These are phyloP conservation scores for Acer negundo DNA, from an alignment of 345 rosid species.

Conservation along the genomic window DNA sequence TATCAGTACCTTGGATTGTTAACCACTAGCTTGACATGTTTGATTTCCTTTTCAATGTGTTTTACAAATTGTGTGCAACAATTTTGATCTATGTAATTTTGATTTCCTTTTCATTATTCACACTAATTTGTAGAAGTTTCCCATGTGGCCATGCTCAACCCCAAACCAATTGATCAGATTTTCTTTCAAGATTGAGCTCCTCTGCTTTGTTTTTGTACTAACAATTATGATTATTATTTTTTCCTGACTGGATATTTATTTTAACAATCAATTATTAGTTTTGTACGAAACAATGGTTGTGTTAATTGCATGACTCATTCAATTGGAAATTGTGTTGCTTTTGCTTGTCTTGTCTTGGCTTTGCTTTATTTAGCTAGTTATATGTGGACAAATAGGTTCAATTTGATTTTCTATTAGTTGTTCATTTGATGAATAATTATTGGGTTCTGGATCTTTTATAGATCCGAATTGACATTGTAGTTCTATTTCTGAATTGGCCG, in stretches of 20 bases:
- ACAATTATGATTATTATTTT: background rate
- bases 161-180: slow-evolving; percentile 62
- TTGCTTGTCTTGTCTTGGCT: background rate
- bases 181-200: background rate
- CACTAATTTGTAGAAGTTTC: no score
- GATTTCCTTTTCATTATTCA: no score
- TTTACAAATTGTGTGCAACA: no score
- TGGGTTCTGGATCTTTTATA: background rate
- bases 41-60: no score
- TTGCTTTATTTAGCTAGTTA: background rate
- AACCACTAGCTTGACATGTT: no score
- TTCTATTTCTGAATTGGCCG: background rate
- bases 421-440: background rate
- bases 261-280: background rate
- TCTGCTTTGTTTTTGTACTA: background rate
- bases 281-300: background rate
- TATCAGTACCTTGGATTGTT: no score
- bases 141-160: slow-evolving; percentile 92
- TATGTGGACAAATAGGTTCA: background rate
- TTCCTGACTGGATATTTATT: background rate
- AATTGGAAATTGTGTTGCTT: background rate
- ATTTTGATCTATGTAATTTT: no score
- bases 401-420: background rate
- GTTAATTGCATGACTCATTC: background rate
- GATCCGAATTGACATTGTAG: background rate